phyloP scores from a whole-genome alignment of 768 basidiomycete species.

The Sarcomyxa edulis region DNA sequence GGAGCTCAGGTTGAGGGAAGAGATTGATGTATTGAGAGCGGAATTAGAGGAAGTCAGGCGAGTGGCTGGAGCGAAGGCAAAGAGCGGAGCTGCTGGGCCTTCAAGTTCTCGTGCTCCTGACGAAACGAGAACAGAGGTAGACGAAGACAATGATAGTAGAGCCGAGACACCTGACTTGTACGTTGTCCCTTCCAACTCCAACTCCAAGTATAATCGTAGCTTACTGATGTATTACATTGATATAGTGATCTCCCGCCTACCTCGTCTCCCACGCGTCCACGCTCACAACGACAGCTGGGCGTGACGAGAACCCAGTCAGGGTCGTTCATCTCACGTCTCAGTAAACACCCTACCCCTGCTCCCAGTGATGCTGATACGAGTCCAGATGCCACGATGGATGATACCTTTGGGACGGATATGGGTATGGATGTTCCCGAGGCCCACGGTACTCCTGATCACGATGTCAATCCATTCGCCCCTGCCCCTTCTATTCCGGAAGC shows the following conservation, averaged over 20 bases:
- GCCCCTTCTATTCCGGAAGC: not conserved
- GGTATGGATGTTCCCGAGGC: not conserved
- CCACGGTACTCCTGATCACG: conserved; percentile 1
- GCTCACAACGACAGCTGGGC: conserved; percentile 7
- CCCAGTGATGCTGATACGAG: conserved; percentile 28
- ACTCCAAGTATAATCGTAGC: too few relatives aligned
- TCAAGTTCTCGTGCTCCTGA: too few relatives aligned
- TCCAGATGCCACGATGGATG: conserved; percentile 14
- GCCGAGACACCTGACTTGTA: too few relatives aligned
- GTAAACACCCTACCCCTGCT: conserved; percentile 47
- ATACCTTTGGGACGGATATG: conserved; percentile 5
- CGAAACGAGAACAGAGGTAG: too few relatives aligned
- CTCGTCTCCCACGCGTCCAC: not conserved
- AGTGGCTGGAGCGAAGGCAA: too few relatives aligned
- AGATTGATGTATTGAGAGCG: too few relatives aligned
- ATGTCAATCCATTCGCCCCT: not conserved
- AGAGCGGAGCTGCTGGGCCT: too few relatives aligned
- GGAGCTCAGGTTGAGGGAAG: too few relatives aligned
- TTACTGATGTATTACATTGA: not conserved
- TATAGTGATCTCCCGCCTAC: not conserved
- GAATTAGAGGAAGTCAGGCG: too few relatives aligned
- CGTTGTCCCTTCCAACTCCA: too few relatives aligned
- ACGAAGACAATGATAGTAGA: too few relatives aligned
- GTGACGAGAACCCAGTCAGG: conserved; percentile 40
- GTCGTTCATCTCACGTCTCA: conserved; percentile 38